phyloP scores from a whole-genome alignment of 371 early-diverging fungal species.

The Capillidium rhysosporum region DNA sequence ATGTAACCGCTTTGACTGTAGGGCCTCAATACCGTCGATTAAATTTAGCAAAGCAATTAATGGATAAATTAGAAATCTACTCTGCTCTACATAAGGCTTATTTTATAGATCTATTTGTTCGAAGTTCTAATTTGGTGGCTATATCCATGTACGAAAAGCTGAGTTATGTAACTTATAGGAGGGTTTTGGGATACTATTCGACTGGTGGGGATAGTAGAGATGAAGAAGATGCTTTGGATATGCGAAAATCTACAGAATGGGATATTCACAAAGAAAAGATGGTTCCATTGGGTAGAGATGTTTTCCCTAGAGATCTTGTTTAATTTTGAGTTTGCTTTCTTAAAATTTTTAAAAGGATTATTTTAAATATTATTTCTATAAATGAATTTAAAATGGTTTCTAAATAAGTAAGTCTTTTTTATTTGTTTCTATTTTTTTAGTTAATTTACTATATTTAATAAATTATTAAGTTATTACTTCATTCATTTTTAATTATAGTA shows the following conservation, averaged over 20 bases:
- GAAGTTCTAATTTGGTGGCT: constrained; percentile 87
- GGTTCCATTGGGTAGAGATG: constrained; percentile 9
- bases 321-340: too few relatives aligned
- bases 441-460: too few relatives aligned
- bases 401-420: too few relatives aligned
- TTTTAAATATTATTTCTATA: too few relatives aligned
- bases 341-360: too few relatives aligned
- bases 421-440: too few relatives aligned
- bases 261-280: constrained; percentile 49
- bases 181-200: constrained; percentile 78
- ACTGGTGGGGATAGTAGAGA: constrained; percentile 55
- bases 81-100: constrained; percentile 73
- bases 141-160: constrained; percentile 87
- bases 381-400: too few relatives aligned
- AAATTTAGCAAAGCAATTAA: constrained; percentile 77
- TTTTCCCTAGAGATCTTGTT: constrained; percentile 5
- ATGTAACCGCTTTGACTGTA: constrained; percentile 96
- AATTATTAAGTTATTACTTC: too few relatives aligned
- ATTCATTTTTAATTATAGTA: too few relatives aligned
- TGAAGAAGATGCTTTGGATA: constrained; percentile 70
- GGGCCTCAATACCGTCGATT: constrained; percentile 88
- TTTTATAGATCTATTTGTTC: constrained; percentile 96
- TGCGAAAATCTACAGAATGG: constrained; percentile 67
- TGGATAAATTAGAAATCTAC: constrained; percentile 76
- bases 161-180: constrained; percentile 84